These are phyloP conservation scores for Verticillium klebahnii DNA, from an alignment of 2,329 filamentous ascomycete species.

Conservation along the genomic window DNA sequence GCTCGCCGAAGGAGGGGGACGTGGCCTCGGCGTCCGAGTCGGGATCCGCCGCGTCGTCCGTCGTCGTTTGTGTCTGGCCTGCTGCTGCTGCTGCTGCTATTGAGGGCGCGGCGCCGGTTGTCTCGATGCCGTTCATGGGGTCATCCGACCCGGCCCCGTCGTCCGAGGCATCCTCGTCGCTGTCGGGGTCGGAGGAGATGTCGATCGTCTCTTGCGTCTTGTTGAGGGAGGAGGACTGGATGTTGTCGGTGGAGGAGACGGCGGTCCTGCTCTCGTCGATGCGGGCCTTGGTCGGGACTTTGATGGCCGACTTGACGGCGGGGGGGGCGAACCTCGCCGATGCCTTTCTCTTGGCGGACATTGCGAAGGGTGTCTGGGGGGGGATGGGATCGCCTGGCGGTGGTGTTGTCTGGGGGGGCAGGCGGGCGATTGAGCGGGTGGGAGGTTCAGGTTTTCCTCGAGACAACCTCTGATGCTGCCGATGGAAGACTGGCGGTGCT, in stretches of 20 bases:
- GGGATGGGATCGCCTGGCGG: not conserved
- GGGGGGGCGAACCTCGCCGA: conserved; percentile 53
- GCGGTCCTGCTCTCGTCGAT: conserved; percentile 56
- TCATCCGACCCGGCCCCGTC: conserved; percentile 26
- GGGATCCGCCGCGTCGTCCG: conserved; percentile 21
- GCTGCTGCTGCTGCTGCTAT: conserved; percentile 16
- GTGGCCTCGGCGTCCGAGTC: conserved; percentile 44
- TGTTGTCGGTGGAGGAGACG: conserved; percentile 36
- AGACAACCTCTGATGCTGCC: not conserved
- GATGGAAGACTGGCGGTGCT: not conserved
- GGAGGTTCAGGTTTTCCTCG: not conserved
- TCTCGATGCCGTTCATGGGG: conserved; percentile 13
- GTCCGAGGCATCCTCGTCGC: conserved; percentile 42
- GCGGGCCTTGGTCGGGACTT: conserved; percentile 40
- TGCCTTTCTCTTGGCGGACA: conserved; percentile 60
- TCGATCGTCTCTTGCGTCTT: conserved; percentile 41
- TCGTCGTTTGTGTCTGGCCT: conserved; percentile 16
- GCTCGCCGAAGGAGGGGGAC: conserved; percentile 75
- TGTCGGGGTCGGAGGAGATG: conserved; percentile 52
- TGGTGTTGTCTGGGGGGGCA: not conserved
- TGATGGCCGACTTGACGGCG: conserved; percentile 48
- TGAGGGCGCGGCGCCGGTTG: conserved; percentile 9
- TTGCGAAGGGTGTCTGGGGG: conserved; percentile 15
- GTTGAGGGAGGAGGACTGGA: conserved; percentile 26
- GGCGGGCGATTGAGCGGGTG: not conserved